A percentile compares a stretch with the other conserved stretches of the same genome.
These are phyloP conservation scores for Dryadomyces quercus-mongolicae DNA, from an alignment of 2,329 filamentous ascomycete genomes.

Conservation along the genomic window DNA sequence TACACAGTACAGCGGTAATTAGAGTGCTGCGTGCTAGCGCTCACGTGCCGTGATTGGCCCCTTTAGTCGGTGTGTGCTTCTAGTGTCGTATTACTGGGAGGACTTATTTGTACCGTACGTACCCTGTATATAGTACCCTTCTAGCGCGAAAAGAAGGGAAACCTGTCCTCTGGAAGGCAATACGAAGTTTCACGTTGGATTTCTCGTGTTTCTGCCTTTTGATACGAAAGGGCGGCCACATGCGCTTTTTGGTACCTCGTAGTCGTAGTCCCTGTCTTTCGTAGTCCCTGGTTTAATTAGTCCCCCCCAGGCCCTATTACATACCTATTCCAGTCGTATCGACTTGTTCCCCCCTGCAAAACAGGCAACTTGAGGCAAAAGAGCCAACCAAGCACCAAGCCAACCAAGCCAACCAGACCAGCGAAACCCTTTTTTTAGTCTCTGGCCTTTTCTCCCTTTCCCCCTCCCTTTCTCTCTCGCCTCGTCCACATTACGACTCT, in stretches of 20 bases:
- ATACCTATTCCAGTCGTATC: no score
- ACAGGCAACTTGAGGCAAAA: no score
- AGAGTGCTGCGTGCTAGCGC: neutral
- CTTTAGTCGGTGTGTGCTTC: no score
- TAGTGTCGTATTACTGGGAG: no score
- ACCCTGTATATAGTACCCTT: no score
- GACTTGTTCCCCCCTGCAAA: no score
- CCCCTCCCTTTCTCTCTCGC: neutral
- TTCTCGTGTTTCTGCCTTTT: neutral
- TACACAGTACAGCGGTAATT: neutral
- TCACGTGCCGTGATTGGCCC: neutral
- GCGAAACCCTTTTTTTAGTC: slow-evolving; percentile 1
- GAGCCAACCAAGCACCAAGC: no score
- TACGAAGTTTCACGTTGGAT: neutral
- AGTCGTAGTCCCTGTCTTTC: no score
- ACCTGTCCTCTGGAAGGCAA: slow-evolving; percentile 2
- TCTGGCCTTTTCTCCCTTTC: neutral
- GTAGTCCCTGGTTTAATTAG: neutral
- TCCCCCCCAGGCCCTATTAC: neutral
- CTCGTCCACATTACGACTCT: neutral
- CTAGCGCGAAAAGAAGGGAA: neutral
- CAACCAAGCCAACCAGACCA: neutral
- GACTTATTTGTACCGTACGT: no score
- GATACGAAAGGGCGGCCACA: no score
- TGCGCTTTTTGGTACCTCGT: no score